Percentiles rank a stretch among this genome's conserved stretches.
Evolutionary conservation across 495 filamentous ascomycete species (phyloP).

Genomic region (Rhizodiscina lignyota): DNA sequence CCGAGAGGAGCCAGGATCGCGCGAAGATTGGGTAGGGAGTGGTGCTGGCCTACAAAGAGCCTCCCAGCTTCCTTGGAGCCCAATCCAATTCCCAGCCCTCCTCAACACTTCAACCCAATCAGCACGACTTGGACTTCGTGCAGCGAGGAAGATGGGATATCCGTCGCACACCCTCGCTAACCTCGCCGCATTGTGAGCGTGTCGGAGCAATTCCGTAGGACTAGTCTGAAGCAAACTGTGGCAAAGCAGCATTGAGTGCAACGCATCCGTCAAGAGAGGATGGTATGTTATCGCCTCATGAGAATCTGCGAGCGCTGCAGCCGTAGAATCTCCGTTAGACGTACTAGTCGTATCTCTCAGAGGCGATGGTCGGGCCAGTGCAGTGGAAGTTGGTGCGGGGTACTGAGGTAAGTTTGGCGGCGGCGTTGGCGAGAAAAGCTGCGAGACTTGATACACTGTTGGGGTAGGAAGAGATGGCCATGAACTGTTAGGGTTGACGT

Average conservation of each 20-base stretch:
- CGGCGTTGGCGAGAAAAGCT: slow-evolving; percentile 21
- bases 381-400: slow-evolving; percentile 4
- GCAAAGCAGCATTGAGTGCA: slow-evolving; percentile 57
- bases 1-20: slow-evolving; percentile 2
- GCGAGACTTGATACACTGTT: slow-evolving; percentile 21
- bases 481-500: slow-evolving; percentile 11
- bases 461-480: slow-evolving; percentile 22
- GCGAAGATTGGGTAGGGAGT: slow-evolving; percentile 31
- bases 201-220: slow-evolving; percentile 51
- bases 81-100: slow-evolving; percentile 45
- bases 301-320: slow-evolving; percentile 22
- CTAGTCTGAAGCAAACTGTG: slow-evolving; percentile 62
- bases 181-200: slow-evolving; percentile 63
- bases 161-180: slow-evolving; percentile 58
- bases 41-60: slow-evolving; percentile 46
- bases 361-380: neutral
- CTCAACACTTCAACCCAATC: slow-evolving; percentile 69
- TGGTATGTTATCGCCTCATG: slow-evolving; percentile 63
- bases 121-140: slow-evolving; percentile 50
- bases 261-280: slow-evolving; percentile 55
- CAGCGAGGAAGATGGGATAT: slow-evolving; percentile 62
- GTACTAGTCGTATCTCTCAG: neutral
- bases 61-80: slow-evolving; percentile 47
- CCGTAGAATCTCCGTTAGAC: slow-evolving; percentile 10
- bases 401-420: slow-evolving; percentile 21